A percentile compares a stretch with the other conserved stretches of the same genome.
Conservation (phyloP, 2,329 filamentous ascomycete species). For the Didymella arachidicola region DNA sequence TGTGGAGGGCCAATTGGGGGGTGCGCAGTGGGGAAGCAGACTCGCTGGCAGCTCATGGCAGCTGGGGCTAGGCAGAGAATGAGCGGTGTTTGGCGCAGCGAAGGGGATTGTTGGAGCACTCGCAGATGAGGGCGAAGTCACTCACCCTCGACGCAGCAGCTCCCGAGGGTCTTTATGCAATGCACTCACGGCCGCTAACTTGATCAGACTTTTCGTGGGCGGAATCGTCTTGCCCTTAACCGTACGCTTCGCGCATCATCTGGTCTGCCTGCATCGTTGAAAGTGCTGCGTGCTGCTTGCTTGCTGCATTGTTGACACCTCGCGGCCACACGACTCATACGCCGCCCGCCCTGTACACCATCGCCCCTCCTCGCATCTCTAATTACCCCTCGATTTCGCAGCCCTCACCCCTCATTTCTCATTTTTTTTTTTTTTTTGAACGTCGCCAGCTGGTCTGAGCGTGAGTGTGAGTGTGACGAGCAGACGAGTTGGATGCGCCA, state of each 20-base stretch:
- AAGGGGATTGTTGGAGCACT: constrained; percentile 8
- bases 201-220: constrained; percentile 28
- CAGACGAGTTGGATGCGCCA: constrained; percentile 40
- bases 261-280: constrained; percentile 28
- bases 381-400: constrained; percentile 25
- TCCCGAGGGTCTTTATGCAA: constrained; percentile 23
- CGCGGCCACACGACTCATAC: constrained; percentile 21
- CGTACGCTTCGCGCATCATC: constrained; percentile 29
- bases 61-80: constrained; percentile 31
- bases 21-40: constrained; percentile 6
- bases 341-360: constrained; percentile 10
- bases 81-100: constrained; percentile 26
- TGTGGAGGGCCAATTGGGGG: constrained; percentile 21
- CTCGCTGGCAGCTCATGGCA: constrained; percentile 26
- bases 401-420: constrained; percentile 27
- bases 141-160: constrained; percentile 25
- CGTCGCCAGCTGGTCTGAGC: constrained; percentile 33
- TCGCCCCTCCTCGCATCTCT: constrained; percentile 16
- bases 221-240: constrained; percentile 25
- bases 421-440: constrained; percentile 21
- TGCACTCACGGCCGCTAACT: constrained; percentile 32
- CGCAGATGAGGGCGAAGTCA: constrained; percentile 11
- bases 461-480: constrained; percentile 41
- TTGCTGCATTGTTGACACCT: constrained; percentile 27
- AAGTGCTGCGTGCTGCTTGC: constrained; percentile 3